These are phyloP conservation scores for Cyphellophora europaea DNA, from an alignment of 2,329 filamentous ascomycete species.

Conservation along the genomic window DNA sequence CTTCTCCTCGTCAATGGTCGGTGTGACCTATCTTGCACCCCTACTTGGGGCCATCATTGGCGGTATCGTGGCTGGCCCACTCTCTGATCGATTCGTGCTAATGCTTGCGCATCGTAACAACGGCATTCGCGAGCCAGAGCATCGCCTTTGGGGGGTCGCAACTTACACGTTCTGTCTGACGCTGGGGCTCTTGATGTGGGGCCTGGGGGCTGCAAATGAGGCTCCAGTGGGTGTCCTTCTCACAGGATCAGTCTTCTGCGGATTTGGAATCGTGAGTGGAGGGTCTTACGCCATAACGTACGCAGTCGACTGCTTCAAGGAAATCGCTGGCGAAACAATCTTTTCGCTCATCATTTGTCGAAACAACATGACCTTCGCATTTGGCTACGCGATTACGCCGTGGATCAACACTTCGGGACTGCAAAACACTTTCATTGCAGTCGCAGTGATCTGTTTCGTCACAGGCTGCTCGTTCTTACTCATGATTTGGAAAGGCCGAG, in stretches of 20 bases:
- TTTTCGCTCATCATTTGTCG: conserved; percentile 41
- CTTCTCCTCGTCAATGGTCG: conserved; percentile 20
- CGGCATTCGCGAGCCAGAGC: conserved; percentile 21
- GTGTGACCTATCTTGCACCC: conserved; percentile 19
- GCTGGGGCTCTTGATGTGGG: conserved; percentile 39
- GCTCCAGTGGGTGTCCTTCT: conserved; percentile 29
- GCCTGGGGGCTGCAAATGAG: conserved; percentile 39
- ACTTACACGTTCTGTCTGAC: conserved; percentile 34
- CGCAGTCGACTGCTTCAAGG: conserved; percentile 40
- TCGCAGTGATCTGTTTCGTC: conserved; percentile 3
- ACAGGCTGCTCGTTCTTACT: not conserved
- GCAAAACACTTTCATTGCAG: conserved; percentile 26
- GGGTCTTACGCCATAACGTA: conserved; percentile 36
- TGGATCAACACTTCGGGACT: conserved; percentile 33
- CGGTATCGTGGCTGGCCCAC: conserved; percentile 14
- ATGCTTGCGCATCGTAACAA: conserved; percentile 13
- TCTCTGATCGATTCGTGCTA: conserved; percentile 18
- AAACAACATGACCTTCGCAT: conserved; percentile 42
- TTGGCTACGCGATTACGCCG: conserved; percentile 40
- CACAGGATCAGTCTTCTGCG: conserved; percentile 38
- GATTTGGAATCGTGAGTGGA: conserved; percentile 29
- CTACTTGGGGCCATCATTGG: conserved; percentile 18
- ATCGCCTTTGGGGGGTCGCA: conserved; percentile 18
- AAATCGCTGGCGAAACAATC: conserved; percentile 40
- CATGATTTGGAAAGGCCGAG: not conserved